phyloP scores from a whole-genome alignment of 2,329 filamentous ascomycete species.

The Phaeosphaeria sp. region DNA sequence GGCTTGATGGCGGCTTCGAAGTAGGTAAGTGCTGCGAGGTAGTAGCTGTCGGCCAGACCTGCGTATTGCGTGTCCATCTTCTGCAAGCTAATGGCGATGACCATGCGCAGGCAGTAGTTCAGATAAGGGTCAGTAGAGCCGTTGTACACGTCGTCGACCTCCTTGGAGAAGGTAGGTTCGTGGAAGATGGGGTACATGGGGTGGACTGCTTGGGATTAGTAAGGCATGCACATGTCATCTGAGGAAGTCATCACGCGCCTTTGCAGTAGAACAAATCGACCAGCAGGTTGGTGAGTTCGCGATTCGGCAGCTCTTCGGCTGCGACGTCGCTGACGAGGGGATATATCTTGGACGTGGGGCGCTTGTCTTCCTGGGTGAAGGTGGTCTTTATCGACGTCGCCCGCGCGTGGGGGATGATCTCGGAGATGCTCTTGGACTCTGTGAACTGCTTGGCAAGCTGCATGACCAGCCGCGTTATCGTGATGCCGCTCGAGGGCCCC shows the following conservation, averaged over 20 bases:
- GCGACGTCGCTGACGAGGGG: constrained; percentile 87
- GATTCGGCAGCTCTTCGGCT: constrained; percentile 75
- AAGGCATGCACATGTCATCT: not conserved
- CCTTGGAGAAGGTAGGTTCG: constrained; percentile 76
- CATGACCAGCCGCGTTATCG: constrained; percentile 94
- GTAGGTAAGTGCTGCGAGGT: constrained; percentile 83
- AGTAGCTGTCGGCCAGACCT: constrained; percentile 94
- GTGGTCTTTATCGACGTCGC: constrained; percentile 72
- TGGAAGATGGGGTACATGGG: constrained; percentile 87
- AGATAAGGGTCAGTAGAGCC: constrained; percentile 79
- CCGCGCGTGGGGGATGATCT: constrained; percentile 81
- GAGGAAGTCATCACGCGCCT: constrained; percentile 57
- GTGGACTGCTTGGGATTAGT: constrained; percentile 67
- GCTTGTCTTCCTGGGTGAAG: constrained; percentile 68
- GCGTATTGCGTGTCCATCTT: constrained; percentile 89
- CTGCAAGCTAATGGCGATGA: constrained; percentile 92
- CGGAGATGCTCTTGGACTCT: constrained; percentile 87
- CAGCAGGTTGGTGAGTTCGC: constrained; percentile 76
- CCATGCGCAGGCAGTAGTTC: constrained; percentile 88
- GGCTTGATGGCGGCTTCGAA: constrained; percentile 82
- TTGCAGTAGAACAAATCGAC: constrained; percentile 86
- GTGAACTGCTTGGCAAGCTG: constrained; percentile 95
- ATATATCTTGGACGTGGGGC: constrained; percentile 79
- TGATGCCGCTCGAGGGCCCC: constrained; percentile 92
- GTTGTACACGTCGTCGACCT: constrained; percentile 81